Evolutionary conservation across 2,329 filamentous ascomycete genomes (phyloP).

Genomic region (Ophiostoma himal-ulmi): DNA sequence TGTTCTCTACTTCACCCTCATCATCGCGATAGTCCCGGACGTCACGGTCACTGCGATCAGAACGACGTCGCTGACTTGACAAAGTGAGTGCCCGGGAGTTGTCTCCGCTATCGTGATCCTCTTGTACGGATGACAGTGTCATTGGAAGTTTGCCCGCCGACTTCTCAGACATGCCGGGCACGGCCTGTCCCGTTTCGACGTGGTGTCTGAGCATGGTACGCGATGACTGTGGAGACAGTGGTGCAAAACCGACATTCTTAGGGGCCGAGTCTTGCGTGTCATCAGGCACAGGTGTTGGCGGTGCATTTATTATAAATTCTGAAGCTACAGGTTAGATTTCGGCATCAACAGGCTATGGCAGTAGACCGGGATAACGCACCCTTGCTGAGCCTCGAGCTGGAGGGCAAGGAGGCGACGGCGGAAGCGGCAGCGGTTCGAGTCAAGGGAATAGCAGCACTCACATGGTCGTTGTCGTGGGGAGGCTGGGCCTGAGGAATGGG

Average conservation of each 20-base stretch:
- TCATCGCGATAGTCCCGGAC: not conserved
- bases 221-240: slow-evolving; percentile 46
- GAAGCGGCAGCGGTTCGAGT: slow-evolving; percentile 11
- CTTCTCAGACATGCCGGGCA: not conserved
- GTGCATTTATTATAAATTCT: slow-evolving; percentile 15
- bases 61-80: not conserved
- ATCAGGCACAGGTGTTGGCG: not conserved
- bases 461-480: slow-evolving; percentile 24
- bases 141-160: not conserved
- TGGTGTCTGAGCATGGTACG: slow-evolving; percentile 42
- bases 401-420: slow-evolving; percentile 8
- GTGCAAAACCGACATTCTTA: slow-evolving; percentile 45
- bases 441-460: slow-evolving; percentile 25
- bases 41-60: not conserved
- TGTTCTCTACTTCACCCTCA: slow-evolving; percentile 38
- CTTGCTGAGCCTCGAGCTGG: slow-evolving; percentile 17
- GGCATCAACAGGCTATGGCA: slow-evolving; percentile 16
- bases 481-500: not conserved
- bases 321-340: not conserved
- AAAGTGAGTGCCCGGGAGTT: not conserved
- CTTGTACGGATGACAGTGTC: not conserved
- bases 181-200: slow-evolving; percentile 26
- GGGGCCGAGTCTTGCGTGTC: slow-evolving; percentile 24
- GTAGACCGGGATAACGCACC: slow-evolving; percentile 24
- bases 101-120: not conserved